Base-by-base conservation (phyloP, 2,329 filamentous ascomycete genomes). In the Gaeumannomyces sp. region DNA sequence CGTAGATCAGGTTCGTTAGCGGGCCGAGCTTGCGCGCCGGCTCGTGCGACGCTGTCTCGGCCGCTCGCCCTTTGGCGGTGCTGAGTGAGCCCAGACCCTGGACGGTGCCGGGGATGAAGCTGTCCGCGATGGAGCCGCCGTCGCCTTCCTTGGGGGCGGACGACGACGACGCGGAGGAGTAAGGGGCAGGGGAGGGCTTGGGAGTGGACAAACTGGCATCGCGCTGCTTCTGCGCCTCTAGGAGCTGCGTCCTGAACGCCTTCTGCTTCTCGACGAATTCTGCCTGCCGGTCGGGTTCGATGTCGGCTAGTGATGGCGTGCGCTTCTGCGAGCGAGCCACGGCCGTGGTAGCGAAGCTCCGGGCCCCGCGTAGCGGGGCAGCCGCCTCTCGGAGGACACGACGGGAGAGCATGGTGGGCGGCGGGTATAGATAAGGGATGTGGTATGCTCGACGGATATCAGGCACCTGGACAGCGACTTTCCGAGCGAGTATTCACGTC, bases 1-100 rank as follows among this genome's bases (percentile, higher is more conserved):
- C 95, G 78, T 99, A 98, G 74, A 99, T 96, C 71, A 99, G 86
- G 71, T 89, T 94, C 50, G 91, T 90, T 66, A 99, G 78, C 56
- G 91, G 86, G 22, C 86, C 89, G 67, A 87, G 83, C 76, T 90
- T 90, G 75, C 89, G 90, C 65, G 84, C 80, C 63, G 82, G 74
- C 69, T 86, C 83, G 65, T 80, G 81, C 68, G 83, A 81, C 67
- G 82, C 80, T 35, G 76, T 78, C 72, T 91, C 85, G 68, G 85
- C 82, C 71, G 82, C 79, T 71, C 83, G 82, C 76, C 81, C 81
- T 80, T 87, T 82, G 74, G 79, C 77, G 77, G 80, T 76, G 77
- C 76, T 80, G 73, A 88, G 85, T 87, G 83, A 89, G 83, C 83
- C 83, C 73, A 86, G 74, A 75, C 80, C 81, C 75, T 80, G 71